Base-by-base conservation (phyloP, 116 monocot species). In the Posidonia oceanica region DNA sequence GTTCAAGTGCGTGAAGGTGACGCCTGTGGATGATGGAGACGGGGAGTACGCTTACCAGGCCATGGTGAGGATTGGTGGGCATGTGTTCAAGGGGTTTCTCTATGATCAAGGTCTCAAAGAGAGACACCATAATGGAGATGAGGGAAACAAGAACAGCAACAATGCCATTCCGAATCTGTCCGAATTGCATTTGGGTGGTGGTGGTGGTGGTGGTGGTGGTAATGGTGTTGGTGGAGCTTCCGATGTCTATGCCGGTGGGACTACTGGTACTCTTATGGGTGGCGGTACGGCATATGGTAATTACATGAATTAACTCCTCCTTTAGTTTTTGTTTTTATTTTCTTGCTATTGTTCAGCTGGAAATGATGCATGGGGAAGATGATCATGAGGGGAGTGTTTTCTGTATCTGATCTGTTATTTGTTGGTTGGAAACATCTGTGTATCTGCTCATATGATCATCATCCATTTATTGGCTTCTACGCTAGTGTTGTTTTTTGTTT, bases 1-100 rank as follows among this genome's bases (percentile, higher is more conserved):
- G 65, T 96, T 96, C 87, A 91, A 87, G 73, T 96, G 96, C 80
- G 96, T 96, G 57, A 77, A 83, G 18, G 89, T 96, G 68, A 89
- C 96, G 14, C 81, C 91, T 52, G 75, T 91, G 21, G 86, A 86
- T 44, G 91, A 85, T 68, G 96, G 91, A 0, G 87, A 89, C 41
- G 89, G 84, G 70, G 82, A 91, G 80, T 96, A 80, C 71, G 96
- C 91, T 3, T 96, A 96, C 80, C 96, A 91, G 23, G 91, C 88
- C 5, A 75, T 75, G 78, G 91, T 91, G 39, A 86, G 63, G 61
- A 91, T 96, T 61, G 85, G 89, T n/a, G 96, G 91, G 0, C 96
- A 88, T 64, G 76, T 89, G 6, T 91, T 96, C 83, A 92, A 87
- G 68, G 98, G 87, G 11, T 75, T 87, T 42, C 83, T 98, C 52